A percentile compares a stretch with the other conserved stretches of the same genome.
phyloP scores from a whole-genome alignment of 805 yeast genomes.

The Maudiozyma saulgeensis region DNA sequence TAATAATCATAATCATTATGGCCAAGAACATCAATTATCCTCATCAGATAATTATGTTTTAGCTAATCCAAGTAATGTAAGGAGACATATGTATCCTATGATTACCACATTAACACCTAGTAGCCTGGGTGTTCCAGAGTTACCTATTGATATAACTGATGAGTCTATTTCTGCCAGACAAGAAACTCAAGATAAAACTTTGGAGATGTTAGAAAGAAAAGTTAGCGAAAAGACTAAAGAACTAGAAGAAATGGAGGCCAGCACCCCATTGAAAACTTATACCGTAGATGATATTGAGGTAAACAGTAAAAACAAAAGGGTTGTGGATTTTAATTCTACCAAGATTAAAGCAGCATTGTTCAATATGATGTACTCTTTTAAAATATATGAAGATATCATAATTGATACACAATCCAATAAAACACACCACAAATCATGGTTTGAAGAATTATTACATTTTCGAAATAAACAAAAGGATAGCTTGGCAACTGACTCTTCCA shows the following conservation, averaged over 20 bases:
- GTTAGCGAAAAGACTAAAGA: not conserved
- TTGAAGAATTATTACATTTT: not conserved
- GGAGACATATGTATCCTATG: not conserved
- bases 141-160: not conserved
- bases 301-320: not conserved
- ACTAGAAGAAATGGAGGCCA: not conserved
- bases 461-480: not conserved
- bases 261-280: constrained; percentile 1
- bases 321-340: constrained; percentile 7
- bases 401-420: not conserved
- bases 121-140: not conserved
- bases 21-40: not conserved
- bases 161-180: not conserved
- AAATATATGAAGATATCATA: constrained; percentile 13
- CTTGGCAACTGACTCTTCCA: too few relatives aligned
- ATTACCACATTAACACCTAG: not conserved
- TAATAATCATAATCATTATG: not conserved
- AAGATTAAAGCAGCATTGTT: constrained; percentile 21
- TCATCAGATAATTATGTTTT: not conserved
- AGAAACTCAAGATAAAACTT: not conserved
- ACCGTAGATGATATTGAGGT: not conserved
- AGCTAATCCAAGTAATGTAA: not conserved
- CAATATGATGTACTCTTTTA: constrained; percentile 23
- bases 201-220: not conserved
- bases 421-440: constrained; percentile 9